These are phyloP conservation scores for Brasenia schreberi DNA, from an alignment of 164 flowering plant genomes.

Conservation along the genomic window DNA sequence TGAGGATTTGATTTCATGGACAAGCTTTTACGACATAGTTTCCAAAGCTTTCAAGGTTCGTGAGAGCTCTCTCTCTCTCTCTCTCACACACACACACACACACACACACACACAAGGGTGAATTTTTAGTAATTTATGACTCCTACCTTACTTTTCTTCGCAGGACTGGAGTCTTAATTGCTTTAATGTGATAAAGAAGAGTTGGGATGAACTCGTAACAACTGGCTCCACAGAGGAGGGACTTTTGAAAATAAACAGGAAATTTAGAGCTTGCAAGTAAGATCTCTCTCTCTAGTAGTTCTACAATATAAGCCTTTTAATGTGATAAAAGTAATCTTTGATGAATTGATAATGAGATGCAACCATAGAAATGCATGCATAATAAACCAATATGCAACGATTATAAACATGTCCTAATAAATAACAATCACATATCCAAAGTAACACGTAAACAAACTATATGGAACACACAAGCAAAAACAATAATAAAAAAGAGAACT, in stretches of 20 bases:
- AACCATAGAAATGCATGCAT: too few relatives aligned
- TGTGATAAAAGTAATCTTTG: not conserved
- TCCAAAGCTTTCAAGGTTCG: slow-evolving; percentile 43
- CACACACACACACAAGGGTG: too few relatives aligned
- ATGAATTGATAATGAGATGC: too few relatives aligned
- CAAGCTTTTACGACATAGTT: slow-evolving; percentile 50
- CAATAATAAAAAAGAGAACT: too few relatives aligned
- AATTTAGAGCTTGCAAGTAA: slow-evolving; percentile 45
- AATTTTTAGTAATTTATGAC: too few relatives aligned
- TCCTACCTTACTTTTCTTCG: not conserved
- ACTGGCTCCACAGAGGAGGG: slow-evolving; percentile 17
- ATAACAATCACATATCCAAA: too few relatives aligned
- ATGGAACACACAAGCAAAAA: too few relatives aligned
- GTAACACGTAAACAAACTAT: too few relatives aligned
- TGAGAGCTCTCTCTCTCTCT: not conserved
- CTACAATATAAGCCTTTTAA: too few relatives aligned
- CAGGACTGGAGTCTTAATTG: slow-evolving; percentile 47
- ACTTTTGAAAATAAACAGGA: slow-evolving; percentile 23
- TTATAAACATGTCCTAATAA: too few relatives aligned
- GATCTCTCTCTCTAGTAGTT: slow-evolving; percentile 3
- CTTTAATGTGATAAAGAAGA: slow-evolving; percentile 43
- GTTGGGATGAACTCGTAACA: slow-evolving; percentile 39
- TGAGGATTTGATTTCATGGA: slow-evolving; percentile 34
- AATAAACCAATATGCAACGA: too few relatives aligned
- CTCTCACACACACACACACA: not conserved